These are phyloP conservation scores for Linnemannia schmuckeri DNA, from an alignment of 192 early-diverging fungal species.

Conservation along the genomic window DNA sequence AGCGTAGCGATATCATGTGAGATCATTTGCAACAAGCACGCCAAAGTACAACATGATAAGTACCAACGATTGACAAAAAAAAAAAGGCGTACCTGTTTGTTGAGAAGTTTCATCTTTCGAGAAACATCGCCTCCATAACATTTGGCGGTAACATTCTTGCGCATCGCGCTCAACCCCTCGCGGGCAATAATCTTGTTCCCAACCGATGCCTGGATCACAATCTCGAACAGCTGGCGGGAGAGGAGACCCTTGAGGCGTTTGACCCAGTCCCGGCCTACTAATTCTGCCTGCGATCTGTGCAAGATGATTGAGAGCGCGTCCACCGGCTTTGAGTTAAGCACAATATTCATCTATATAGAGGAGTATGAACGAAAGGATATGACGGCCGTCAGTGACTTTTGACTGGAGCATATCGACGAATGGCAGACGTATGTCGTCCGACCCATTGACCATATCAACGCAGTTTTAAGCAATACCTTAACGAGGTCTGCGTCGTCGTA, in stretches of 20 bases:
- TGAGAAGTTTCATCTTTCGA: constrained; percentile 97
- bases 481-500: constrained; percentile 90
- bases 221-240: constrained; percentile 92
- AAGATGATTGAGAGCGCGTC: constrained; percentile 93
- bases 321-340: constrained; percentile 92
- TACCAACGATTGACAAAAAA: not conserved
- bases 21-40: not conserved
- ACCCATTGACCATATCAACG: no score
- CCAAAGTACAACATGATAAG: not conserved
- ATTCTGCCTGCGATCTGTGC: constrained; percentile 78
- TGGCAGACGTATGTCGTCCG: no score
- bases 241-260: constrained; percentile 87
- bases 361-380: no score
- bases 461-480: constrained; percentile 60
- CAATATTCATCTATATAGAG: constrained; percentile 77
- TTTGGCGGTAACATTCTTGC: constrained; percentile 98
- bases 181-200: constrained; percentile 88
- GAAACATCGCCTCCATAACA: constrained; percentile 98
- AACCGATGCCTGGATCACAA: constrained; percentile 90
- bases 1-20: not conserved
- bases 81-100: constrained; percentile 71
- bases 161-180: constrained; percentile 86
- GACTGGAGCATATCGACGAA: no score
- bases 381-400: no score
- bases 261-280: constrained; percentile 86